phyloP scores from a whole-genome alignment of 768 basidiomycete species.

The Tricholoma flavovirens region DNA sequence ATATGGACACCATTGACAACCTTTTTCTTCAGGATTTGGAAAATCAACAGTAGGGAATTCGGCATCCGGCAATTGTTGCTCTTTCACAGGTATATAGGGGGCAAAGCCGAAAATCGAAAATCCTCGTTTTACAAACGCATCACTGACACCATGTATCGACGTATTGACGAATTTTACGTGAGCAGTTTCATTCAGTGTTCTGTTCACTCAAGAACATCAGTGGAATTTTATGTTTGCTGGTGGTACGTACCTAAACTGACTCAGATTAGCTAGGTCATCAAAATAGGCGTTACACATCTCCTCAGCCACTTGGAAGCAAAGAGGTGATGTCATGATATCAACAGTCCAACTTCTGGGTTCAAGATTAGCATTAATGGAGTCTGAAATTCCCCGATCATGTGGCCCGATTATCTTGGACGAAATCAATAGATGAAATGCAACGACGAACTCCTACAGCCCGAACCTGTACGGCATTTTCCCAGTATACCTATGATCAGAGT shows the following conservation, averaged over 20 bases:
- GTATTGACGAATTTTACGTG: slow-evolving; percentile 73
- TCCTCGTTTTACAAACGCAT: slow-evolving; percentile 52
- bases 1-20: slow-evolving; percentile 28
- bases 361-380: slow-evolving; percentile 55
- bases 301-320: slow-evolving; percentile 52
- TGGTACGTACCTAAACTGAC: slow-evolving; percentile 19
- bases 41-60: slow-evolving; percentile 81
- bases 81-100: slow-evolving; percentile 52
- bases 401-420: slow-evolving; percentile 69
- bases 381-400: slow-evolving; percentile 74
- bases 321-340: slow-evolving; percentile 32
- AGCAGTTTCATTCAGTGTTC: slow-evolving; percentile 31
- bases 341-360: slow-evolving; percentile 44
- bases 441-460: slow-evolving; percentile 1
- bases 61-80: slow-evolving; percentile 73
- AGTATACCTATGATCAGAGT: slow-evolving; percentile 57
- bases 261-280: slow-evolving; percentile 27
- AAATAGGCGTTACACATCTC: slow-evolving; percentile 61
- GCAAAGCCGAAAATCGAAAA: slow-evolving; percentile 57
- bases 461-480: slow-evolving; percentile 86
- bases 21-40: slow-evolving; percentile 90
- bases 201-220: neutral
- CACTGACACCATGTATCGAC: slow-evolving; percentile 86
- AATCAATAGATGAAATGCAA: neutral
- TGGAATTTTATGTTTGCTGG: neutral